These are phyloP conservation scores for Macrolepiota dolichaula DNA, from an alignment of 768 basidiomycete species.

Conservation along the genomic window DNA sequence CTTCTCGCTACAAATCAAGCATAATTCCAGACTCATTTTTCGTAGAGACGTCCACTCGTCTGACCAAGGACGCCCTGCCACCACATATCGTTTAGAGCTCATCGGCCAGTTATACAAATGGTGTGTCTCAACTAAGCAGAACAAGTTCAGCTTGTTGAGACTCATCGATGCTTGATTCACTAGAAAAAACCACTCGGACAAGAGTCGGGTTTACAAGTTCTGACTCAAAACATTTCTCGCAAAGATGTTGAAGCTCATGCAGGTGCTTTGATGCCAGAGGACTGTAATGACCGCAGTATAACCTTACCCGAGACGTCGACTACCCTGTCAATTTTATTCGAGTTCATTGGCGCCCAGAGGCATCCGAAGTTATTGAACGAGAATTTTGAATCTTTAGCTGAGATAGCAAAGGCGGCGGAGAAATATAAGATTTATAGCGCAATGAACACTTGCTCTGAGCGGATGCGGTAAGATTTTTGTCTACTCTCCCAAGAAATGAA, in stretches of 20 bases:
- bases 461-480: background rate
- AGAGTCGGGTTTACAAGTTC: constrained; percentile 1
- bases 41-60: background rate
- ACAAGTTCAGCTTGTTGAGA: no score
- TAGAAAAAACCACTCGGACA: background rate
- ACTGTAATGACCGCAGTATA: constrained; percentile 5
- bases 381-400: constrained; percentile 6
- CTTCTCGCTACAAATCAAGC: background rate
- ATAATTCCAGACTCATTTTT: constrained; percentile 8
- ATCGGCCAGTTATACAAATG: background rate
- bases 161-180: no score
- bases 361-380: constrained; percentile 8
- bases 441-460: constrained; percentile 13
- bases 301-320: constrained; percentile 10
- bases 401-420: constrained; percentile 15
- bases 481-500: no score
- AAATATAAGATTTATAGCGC: constrained; percentile 12
- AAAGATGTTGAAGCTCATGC: constrained; percentile 15
- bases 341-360: constrained; percentile 13
- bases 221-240: background rate
- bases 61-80: background rate
- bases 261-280: constrained; percentile 14
- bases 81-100: background rate
- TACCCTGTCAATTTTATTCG: constrained; percentile 15
- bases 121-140: background rate